phyloP scores from a whole-genome alignment of 495 filamentous ascomycete genomes.

The Parachaetomium inaequale region DNA sequence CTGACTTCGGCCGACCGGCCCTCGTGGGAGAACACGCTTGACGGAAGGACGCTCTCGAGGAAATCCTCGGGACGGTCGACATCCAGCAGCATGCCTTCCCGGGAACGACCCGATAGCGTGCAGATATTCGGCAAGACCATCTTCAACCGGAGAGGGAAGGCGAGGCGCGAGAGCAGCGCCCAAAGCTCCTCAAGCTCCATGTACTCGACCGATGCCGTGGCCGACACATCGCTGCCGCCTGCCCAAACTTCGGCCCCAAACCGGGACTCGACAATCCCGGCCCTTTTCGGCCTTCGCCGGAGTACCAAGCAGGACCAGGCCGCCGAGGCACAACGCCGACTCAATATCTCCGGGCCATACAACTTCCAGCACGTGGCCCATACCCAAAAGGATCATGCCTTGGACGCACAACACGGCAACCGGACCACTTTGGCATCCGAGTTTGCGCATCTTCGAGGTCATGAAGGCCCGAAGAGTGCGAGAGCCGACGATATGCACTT shows the following conservation, averaged over 20 bases:
- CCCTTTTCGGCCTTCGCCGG: constrained; percentile 42
- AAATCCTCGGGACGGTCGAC: constrained; percentile 50
- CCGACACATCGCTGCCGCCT: constrained; percentile 26
- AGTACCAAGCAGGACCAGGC: constrained; percentile 32
- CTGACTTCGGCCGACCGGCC: constrained; percentile 37
- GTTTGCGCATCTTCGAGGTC: constrained; percentile 59
- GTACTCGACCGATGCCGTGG: constrained; percentile 34
- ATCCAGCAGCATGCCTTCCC: constrained; percentile 41
- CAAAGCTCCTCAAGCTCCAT: constrained; percentile 41
- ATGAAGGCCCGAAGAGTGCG: constrained; percentile 58
- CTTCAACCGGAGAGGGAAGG: constrained; percentile 44
- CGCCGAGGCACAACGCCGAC: constrained; percentile 34
- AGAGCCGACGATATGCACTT: constrained; percentile 63
- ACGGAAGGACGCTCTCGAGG: constrained; percentile 42
- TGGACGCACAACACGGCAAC: constrained; percentile 53
- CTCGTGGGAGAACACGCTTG: constrained; percentile 44
- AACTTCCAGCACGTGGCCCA: constrained; percentile 88
- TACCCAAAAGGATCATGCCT: constrained; percentile 62
- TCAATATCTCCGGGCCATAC: constrained; percentile 74
- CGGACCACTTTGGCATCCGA: constrained; percentile 62
- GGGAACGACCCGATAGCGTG: constrained; percentile 51
- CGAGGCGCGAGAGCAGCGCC: constrained; percentile 42
- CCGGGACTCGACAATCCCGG: constrained; percentile 43
- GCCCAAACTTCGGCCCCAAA: constrained; percentile 20
- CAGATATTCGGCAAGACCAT: constrained; percentile 54